Base-by-base conservation (phyloP, 179 eudicot species). In the Silene noctiflora region DNA sequence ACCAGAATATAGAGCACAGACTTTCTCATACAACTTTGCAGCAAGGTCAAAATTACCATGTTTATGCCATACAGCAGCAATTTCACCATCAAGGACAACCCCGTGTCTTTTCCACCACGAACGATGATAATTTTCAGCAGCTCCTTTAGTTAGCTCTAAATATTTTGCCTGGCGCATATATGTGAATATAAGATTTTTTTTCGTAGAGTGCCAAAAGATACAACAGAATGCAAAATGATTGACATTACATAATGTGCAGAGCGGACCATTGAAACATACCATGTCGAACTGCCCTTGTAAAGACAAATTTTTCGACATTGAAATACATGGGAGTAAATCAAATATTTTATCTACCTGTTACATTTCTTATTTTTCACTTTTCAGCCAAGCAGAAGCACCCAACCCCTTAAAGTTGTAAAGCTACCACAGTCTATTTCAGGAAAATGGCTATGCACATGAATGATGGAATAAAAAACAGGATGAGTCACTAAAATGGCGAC, bases 31-130 rank as follows among this genome's bases (percentile, higher is more conserved):
- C 62, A 91, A 90, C 75, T 88, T 93, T 58, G 92, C 94, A 59
- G 99, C 99, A 75, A 87, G 87, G 80, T 93, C 97, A 83, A 82
- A 90, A 74, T 89, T 89, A 65, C 88, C 88, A 73, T 89, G 92
- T 83, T 90, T 96, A 73, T 87, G 88, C 76, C 85, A 90, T 73
- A 93, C 91, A 78, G 92, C 88, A 33, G 98, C 99, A 80, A 91
- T 89, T 90, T 93, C 99, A 74, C 99, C 99, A 77, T 96, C 98
- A 77, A 96, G 95, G 67, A 90, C 97, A 88, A 96, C 98, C 76
- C 98, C 98, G 31, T 96, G 96, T 79, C 99, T 90, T 85, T 86
- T 93, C 98, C 99, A 90, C 99, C 99, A 96, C 4, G 99, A 96
- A 74, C 77, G 90, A 79, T 96, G 94, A 77, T 91, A 96, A 82